Percentiles rank a stretch among this genome's conserved stretches.
These are phyloP conservation scores for Davidsoniella neocaledoniae DNA, from an alignment of 2,329 filamentous ascomycete species.

Conservation along the genomic window DNA sequence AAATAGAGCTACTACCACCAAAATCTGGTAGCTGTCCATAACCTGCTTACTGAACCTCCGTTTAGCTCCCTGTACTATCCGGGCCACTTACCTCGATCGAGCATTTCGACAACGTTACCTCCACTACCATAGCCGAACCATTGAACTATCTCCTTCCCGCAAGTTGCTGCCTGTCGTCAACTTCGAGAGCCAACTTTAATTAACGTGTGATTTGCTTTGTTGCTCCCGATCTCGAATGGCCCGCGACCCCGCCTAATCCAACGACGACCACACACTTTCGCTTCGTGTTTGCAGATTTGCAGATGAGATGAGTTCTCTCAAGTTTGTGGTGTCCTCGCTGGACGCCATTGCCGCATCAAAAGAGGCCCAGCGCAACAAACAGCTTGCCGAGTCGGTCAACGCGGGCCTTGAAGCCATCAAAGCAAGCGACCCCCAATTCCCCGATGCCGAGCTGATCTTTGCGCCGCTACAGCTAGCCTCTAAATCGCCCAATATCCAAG, in stretches of 20 bases:
- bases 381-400: conserved; percentile 65
- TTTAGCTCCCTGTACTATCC: too few relatives aligned
- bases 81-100: too few relatives aligned
- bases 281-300: not conserved
- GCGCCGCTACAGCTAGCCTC: conserved; percentile 80
- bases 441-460: conserved; percentile 85
- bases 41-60: too few relatives aligned
- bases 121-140: too few relatives aligned
- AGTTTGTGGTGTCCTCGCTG: conserved; percentile 86
- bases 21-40: too few relatives aligned
- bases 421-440: conserved; percentile 60
- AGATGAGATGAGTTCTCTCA: conserved; percentile 61
- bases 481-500: conserved; percentile 64
- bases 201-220: not conserved
- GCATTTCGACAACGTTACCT: too few relatives aligned
- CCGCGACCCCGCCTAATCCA: not conserved
- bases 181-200: not conserved
- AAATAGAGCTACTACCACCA: too few relatives aligned
- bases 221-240: not conserved
- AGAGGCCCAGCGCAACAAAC: conserved; percentile 75
- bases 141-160: not conserved
- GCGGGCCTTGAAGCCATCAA: conserved; percentile 75
- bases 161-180: not conserved
- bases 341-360: conserved; percentile 84
- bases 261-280: not conserved